Evolutionary conservation across 305 asterid species (phyloP).

Genomic region (Salvia sclarea): DNA sequence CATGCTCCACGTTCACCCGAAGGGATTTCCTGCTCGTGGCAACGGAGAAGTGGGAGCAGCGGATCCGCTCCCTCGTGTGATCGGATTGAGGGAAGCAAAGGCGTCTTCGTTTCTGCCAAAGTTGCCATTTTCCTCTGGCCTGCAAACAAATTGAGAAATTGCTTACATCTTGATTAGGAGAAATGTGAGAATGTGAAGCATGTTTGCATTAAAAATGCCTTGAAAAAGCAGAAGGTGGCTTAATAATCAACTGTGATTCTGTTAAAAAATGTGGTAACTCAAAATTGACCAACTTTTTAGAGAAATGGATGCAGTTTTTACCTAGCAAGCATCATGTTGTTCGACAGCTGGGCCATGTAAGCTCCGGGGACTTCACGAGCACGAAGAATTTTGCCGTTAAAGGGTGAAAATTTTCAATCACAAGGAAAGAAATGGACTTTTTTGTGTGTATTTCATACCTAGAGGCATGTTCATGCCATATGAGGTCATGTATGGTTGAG

Average conservation of each 20-base stretch:
- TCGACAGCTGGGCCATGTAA: conserved; percentile 53
- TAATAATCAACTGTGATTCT: not conserved
- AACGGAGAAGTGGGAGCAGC: conserved; percentile 37
- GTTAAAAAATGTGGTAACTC: not conserved
- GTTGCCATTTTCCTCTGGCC: conserved; percentile 53
- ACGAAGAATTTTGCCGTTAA: conserved; percentile 4
- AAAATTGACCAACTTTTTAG: not conserved
- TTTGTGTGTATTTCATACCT: conserved; percentile 36
- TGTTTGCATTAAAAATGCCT: not conserved
- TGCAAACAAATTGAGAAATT: conserved; percentile 34
- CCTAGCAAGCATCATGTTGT: conserved; percentile 46
- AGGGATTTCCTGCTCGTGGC: conserved; percentile 65
- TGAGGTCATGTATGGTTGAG: conserved; percentile 41
- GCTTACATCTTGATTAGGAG: not conserved
- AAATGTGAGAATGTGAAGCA: not conserved
- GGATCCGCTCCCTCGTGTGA: conserved; percentile 33
- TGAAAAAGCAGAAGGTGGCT: not conserved
- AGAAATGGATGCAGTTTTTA: conserved; percentile 29
- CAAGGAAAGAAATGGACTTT: not conserved
- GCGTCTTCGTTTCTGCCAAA: conserved; percentile 43
- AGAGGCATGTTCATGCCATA: conserved; percentile 48
- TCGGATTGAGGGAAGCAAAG: conserved; percentile 54
- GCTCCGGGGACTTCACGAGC: conserved; percentile 43
- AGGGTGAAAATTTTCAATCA: not conserved
- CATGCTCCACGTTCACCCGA: conserved; percentile 36